A percentile compares a stretch with the other conserved stretches of the same genome.
Evolutionary conservation across 148 eudicot genomes (phyloP).

Genomic region (Cornus suecica): DNA sequence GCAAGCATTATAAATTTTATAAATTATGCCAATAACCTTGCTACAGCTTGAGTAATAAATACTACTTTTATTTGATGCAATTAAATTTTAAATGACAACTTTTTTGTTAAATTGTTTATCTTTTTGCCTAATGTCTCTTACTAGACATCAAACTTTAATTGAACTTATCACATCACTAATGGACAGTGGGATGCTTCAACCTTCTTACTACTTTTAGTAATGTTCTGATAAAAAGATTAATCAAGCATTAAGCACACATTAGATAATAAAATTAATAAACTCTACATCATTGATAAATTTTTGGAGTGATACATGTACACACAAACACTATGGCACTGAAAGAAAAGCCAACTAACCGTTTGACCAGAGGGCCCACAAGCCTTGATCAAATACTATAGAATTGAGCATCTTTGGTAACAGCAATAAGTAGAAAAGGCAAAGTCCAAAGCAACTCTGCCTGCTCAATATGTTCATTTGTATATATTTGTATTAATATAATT

Average conservation of each 20-base stretch:
- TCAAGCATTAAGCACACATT: not conserved
- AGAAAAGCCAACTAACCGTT: conserved; percentile 32
- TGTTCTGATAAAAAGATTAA: conserved; percentile 1
- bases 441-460: conserved; percentile 25
- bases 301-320: not conserved
- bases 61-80: no score
- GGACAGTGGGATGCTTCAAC: not conserved
- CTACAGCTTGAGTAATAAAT: no score
- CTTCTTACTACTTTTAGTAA: conserved; percentile 6
- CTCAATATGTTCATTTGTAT: conserved; percentile 22
- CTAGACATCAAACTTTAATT: no score
- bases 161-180: not conserved
- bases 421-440: conserved; percentile 16
- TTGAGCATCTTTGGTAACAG: conserved; percentile 18
- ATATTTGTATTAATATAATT: not conserved
- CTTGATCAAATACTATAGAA: not conserved
- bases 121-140: no score
- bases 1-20: no score
- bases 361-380: conserved; percentile 22
- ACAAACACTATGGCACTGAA: conserved; percentile 21
- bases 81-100: no score
- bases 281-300: not conserved
- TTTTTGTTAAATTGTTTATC: no score
- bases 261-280: not conserved
- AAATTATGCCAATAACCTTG: no score